Percentiles rank a stretch among this genome's conserved stretches.
Evolutionary conservation across 2,329 filamentous ascomycete species (phyloP).

Genomic region (Clarireedia paspali): DNA sequence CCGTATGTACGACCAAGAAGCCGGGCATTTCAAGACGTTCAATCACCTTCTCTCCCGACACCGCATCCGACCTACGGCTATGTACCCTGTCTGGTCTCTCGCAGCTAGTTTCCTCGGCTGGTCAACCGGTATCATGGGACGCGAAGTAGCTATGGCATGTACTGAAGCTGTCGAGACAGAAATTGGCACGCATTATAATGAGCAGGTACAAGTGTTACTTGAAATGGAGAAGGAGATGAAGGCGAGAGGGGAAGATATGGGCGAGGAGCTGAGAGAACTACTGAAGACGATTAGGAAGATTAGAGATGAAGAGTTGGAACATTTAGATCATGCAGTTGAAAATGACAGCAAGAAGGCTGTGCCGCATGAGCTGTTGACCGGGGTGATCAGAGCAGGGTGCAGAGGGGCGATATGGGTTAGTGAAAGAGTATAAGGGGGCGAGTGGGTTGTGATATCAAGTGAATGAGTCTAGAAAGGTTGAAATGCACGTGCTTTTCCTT

Average conservation of each 20-base stretch:
- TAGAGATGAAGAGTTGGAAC: slow-evolving; percentile 92
- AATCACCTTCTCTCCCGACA: slow-evolving; percentile 76
- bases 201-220: slow-evolving; percentile 74
- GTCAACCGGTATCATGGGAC: slow-evolving; percentile 79
- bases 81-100: slow-evolving; percentile 84
- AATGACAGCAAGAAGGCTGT: slow-evolving; percentile 86
- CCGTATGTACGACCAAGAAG: slow-evolving; percentile 98
- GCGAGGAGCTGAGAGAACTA: slow-evolving; percentile 67
- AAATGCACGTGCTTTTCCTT: too few relatives aligned
- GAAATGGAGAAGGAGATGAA: slow-evolving; percentile 75
- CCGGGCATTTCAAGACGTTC: slow-evolving; percentile 77
- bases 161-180: slow-evolving; percentile 98
- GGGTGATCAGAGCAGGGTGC: slow-evolving; percentile 83
- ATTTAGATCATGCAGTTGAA: slow-evolving; percentile 89
- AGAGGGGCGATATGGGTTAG: slow-evolving; percentile 88
- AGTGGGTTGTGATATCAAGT: not conserved
- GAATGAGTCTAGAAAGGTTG: not conserved
- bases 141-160: slow-evolving; percentile 96
- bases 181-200: slow-evolving; percentile 93
- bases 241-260: slow-evolving; percentile 68
- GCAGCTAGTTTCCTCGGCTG: slow-evolving; percentile 79
- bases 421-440: slow-evolving; percentile 52
- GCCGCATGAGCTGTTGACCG: slow-evolving; percentile 83
- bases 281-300: slow-evolving; percentile 71
- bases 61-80: slow-evolving; percentile 81